Base-by-base conservation (phyloP, 129 eudicot species). In the Saposhnikovia divaricata region DNA sequence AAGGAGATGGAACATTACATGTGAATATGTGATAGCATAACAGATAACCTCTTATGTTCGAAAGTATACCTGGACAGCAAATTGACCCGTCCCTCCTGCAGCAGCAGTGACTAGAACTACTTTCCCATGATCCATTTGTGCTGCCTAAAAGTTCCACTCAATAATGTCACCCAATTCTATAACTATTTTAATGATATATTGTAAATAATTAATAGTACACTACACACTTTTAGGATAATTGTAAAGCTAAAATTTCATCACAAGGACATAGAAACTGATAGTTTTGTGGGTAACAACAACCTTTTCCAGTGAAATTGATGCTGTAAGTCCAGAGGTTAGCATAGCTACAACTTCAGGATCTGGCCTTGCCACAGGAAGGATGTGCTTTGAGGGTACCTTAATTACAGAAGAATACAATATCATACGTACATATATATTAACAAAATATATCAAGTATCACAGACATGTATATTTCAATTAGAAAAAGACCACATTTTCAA, bases 41-140 rank as follows among this genome's bases (percentile, higher is more conserved):
- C 9, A 53, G 23, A 39, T 18, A 8, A 39, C n/a, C 45, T n/a
- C 75, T 59, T 37, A 51, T 11, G 23, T 50, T 38, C 13, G 71
- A 39, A 72, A 79, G 74, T 31, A 44, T 86, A 95, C 98, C 97
- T 95, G 98, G 85, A 95, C 97, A 21, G 96, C 98, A 84, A 95
- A 95, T 79, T 95, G 98, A 72, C 98, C 98, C 0, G 98, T 95
- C 80, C 97, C 98, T 51, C 98, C 98, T 71, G 98, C 98, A 77
- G 98, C 98, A 61, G 98, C 98, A 48, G 97, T 95, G 81, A 95
- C 94, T 80, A 95, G 96, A 79, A 95, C 96, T 5, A 87, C 81
- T 80, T 92, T 88, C 75, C 96, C 97, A 0, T 90, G 87, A 74
- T 87, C 96, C 97, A 95, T 90, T 78, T 87, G 97, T 74, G 96